Evolutionary conservation across 2,329 filamentous ascomycete genomes (phyloP).

Genomic region (Kalmusia sp.): DNA sequence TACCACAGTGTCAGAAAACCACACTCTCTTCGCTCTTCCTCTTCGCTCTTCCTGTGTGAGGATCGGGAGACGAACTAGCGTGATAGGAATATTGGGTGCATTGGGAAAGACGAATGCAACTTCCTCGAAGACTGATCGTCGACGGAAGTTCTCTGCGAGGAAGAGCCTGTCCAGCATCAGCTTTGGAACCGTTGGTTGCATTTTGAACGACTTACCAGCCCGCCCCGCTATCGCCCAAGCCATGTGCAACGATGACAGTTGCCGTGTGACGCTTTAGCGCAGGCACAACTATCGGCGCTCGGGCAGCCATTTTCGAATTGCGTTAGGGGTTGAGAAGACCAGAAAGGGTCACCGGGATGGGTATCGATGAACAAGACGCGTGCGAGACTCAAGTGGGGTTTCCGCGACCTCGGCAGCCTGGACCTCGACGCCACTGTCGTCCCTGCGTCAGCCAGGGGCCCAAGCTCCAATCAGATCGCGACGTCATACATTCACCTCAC

Average conservation of each 20-base stretch:
- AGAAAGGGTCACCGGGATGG: slow-evolving; percentile 9
- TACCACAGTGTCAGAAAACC: slow-evolving; percentile 46
- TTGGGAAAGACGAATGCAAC: slow-evolving; percentile 95
- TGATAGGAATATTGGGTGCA: slow-evolving; percentile 85
- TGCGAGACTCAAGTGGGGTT: slow-evolving; percentile 4
- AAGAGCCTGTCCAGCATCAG: slow-evolving; percentile 62
- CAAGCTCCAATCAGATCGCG: slow-evolving; percentile 37
- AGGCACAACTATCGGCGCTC: slow-evolving; percentile 72
- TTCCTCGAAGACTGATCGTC: slow-evolving; percentile 80
- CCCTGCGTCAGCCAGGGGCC: slow-evolving; percentile 32
- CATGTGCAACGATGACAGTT: slow-evolving; percentile 93
- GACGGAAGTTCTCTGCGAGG: slow-evolving; percentile 86
- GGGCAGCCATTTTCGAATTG: slow-evolving; percentile 36
- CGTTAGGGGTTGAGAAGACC: slow-evolving; percentile 6
- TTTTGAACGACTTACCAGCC: slow-evolving; percentile 66
- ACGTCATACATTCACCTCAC: slow-evolving; percentile 38
- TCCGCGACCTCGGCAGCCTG: slow-evolving; percentile 11
- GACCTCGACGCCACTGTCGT: slow-evolving; percentile 23
- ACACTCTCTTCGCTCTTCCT: too few relatives aligned
- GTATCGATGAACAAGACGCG: slow-evolving; percentile 22
- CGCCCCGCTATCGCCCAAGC: slow-evolving; percentile 79
- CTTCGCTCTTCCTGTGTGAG: neutral
- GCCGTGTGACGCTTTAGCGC: slow-evolving; percentile 86
- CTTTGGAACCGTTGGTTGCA: neutral
- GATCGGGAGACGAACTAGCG: slow-evolving; percentile 64